A percentile compares a stretch with the other conserved stretches of the same genome.
Conservation (phyloP, 148 eudicot genomes). For the Chenopodium formosanum region DNA sequence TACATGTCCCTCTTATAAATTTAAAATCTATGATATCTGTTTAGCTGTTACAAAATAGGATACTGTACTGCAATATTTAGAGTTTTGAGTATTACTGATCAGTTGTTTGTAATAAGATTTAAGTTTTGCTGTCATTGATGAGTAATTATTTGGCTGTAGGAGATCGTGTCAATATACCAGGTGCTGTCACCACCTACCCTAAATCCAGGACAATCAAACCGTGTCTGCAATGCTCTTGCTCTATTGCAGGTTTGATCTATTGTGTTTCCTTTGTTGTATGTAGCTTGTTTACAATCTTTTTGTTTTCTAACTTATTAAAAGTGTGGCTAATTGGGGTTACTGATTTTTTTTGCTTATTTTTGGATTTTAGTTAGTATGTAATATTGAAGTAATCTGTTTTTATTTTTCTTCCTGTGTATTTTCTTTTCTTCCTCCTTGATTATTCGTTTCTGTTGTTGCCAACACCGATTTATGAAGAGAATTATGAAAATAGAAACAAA, state of each 20-base stretch:
- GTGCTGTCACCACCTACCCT: constrained; percentile 84
- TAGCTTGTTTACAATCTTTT: neutral
- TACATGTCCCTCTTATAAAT: neutral
- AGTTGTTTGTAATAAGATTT: neutral
- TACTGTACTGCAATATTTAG: neutral
- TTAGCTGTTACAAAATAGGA: neutral
- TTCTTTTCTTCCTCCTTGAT: neutral
- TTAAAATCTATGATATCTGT: neutral
- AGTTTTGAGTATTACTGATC: neutral
- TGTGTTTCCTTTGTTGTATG: neutral
- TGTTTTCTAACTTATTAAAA: neutral
- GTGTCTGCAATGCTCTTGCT: constrained; percentile 97
- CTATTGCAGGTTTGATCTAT: constrained; percentile 61
- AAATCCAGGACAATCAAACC: constrained; percentile 84
- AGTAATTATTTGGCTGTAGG: constrained; percentile 46
- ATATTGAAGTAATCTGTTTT: neutral
- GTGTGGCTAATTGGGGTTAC: neutral
- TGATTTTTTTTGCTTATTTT: neutral
- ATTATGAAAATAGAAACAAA: no score
- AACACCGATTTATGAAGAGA: neutral
- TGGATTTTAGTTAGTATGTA: neutral
- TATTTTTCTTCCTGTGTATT: neutral
- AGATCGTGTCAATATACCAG: constrained; percentile 88
- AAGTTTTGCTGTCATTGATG: neutral
- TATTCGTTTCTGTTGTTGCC: neutral